These are phyloP conservation scores for Sanghuangporus weigelae DNA, from an alignment of 1,284 basidiomycete species.

Conservation along the genomic window DNA sequence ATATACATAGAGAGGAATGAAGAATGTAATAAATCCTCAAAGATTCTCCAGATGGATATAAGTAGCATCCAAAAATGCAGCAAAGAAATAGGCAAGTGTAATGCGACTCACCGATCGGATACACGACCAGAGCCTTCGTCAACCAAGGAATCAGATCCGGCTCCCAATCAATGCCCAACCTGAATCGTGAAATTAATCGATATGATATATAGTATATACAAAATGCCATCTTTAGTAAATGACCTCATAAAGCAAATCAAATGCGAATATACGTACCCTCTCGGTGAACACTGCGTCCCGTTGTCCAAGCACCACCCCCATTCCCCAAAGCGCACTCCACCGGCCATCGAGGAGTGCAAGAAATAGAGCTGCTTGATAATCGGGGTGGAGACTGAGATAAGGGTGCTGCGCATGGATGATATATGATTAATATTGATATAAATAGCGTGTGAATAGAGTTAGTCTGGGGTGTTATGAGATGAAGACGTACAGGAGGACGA, in stretches of 20 bases:
- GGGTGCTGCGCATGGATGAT: conserved; percentile 21
- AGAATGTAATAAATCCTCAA: no score
- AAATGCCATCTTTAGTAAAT: neutral
- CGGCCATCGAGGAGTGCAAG: conserved; percentile 22
- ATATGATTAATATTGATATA: neutral
- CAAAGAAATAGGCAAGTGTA: neutral
- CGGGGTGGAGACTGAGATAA: conserved; percentile 28
- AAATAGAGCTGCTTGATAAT: conserved; percentile 28
- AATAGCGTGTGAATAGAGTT: neutral
- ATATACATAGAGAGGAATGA: no score
- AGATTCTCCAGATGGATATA: no score
- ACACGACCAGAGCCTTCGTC: conserved; percentile 25
- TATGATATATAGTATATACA: neutral
- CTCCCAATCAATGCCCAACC: conserved; percentile 25
- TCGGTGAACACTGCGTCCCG: conserved; percentile 21
- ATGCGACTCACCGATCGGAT: conserved; percentile 25
- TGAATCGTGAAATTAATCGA: neutral
- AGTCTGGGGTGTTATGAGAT: neutral
- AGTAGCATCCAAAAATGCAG: neutral
- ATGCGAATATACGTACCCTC: conserved; percentile 19
- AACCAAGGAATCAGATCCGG: conserved; percentile 24
- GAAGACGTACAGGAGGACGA: conserved; percentile 25
- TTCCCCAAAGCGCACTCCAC: conserved; percentile 26
- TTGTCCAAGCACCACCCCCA: conserved; percentile 27
- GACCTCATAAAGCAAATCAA: neutral